phyloP scores from a whole-genome alignment of 2,329 filamentous ascomycete genomes.

The Stemphylium lycopersici region DNA sequence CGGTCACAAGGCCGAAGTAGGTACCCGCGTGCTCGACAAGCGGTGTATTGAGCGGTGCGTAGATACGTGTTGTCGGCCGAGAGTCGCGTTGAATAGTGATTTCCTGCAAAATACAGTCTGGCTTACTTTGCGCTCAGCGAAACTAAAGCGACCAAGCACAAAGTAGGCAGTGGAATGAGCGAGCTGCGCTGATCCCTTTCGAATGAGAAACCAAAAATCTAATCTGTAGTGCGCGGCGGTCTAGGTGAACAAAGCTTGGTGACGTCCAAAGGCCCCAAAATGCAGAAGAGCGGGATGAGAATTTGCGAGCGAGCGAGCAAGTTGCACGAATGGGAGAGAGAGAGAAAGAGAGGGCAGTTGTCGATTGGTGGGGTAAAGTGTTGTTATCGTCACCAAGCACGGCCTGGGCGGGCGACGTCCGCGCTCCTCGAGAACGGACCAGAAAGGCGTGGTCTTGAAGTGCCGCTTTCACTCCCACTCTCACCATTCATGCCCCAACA shows the following conservation, averaged over 20 bases:
- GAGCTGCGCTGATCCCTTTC: not conserved
- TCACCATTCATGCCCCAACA: not conserved
- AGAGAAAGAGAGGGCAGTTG: not conserved
- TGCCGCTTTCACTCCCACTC: not conserved
- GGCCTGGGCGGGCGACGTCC: slow-evolving; percentile 14
- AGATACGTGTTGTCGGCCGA: not conserved
- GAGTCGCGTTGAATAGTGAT: not conserved
- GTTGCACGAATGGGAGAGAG: not conserved
- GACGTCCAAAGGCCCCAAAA: not conserved
- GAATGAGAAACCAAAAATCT: not conserved
- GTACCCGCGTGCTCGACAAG: slow-evolving; percentile 3
- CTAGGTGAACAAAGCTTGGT: not conserved
- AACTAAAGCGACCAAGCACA: not conserved
- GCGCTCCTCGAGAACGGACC: not conserved
- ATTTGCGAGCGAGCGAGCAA: not conserved
- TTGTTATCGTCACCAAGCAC: slow-evolving; percentile 23
- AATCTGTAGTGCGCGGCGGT: not conserved
- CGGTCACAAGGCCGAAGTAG: slow-evolving; percentile 10
- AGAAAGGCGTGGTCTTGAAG: not conserved
- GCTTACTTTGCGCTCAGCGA: not conserved
- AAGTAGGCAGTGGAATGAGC: not conserved
- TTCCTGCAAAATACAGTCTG: not conserved
- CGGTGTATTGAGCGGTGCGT: slow-evolving; percentile 17
- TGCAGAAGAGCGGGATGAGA: not conserved
- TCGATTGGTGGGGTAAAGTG: slow-evolving; percentile 10